Evolutionary conservation across 2,329 filamentous ascomycete genomes (phyloP), one percentile per base, ranked within the genome.

Genomic region (Diplodia mutila): DNA sequence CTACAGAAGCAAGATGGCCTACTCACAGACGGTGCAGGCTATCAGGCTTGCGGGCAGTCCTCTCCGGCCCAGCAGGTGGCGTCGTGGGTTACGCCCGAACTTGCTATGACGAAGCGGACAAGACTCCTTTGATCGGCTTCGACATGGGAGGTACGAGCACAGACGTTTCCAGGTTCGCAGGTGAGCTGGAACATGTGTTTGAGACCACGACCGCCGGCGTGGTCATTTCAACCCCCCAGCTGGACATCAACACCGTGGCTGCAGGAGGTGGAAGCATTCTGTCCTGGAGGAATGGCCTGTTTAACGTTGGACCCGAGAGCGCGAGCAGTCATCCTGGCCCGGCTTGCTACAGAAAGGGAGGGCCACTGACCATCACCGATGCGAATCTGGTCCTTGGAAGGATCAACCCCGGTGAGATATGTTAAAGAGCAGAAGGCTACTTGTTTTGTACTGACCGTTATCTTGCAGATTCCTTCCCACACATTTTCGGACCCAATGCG

Each of bases 231-330:
- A 72, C 71, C 0, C 75, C 77, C 1, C 74, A 76, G 66, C 71
- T 79, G 4, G 72, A 77, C 32, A 75, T 78, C 18, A 69, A 74
- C 9, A 78, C 75, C 7, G 75, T 77, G 2, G 82, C 82, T 12
- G 82, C 82, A n/a, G 82, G 37, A 21, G 94, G 94, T 70, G 93
- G 92, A 4, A 94, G 91, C 0, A 85, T 90, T 32, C 84, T 97
- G 3, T 95, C 96, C 79, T 97, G 92, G 85, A 88, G 87, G 69
- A 97, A 97, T 71, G 93, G 93, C 0, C 83, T 97, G 0, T 97
- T 97, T 71, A 91, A 94, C 0, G 93, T 97, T 3, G 94, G 94
- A 0, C 93, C 94, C 0, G 93, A 59, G 16, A 66, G 70, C 25
- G 73, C 77, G 80, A 46, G 72, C 78, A 39, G 81, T 72, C 75